Evolutionary conservation across 2,329 filamentous ascomycete species (phyloP).

Genomic region (Aspergillus phoenicis): DNA sequence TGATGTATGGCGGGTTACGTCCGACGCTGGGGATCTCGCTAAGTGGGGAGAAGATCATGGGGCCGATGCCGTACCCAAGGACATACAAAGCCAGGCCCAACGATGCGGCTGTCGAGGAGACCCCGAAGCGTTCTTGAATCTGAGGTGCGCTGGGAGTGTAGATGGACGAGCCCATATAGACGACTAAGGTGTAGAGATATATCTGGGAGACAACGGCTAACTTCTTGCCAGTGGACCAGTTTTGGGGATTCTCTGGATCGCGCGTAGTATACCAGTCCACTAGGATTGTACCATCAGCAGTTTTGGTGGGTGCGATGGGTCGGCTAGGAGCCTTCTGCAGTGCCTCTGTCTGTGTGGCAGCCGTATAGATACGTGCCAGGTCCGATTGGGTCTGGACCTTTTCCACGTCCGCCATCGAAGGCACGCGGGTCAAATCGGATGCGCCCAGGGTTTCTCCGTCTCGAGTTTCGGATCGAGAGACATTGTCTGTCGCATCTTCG

Average conservation of each 20-base stretch:
- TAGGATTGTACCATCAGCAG: constrained; percentile 5
- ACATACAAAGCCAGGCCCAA: constrained; percentile 7
- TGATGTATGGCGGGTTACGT: constrained; percentile 9
- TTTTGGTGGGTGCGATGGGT: constrained; percentile 6
- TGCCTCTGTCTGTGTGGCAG: constrained; percentile 6
- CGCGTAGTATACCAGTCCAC: constrained; percentile 7
- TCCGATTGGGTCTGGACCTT: constrained; percentile 6
- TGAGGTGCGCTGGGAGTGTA: constrained; percentile 2
- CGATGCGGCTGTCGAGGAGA: constrained; percentile 4
- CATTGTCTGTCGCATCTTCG: neutral
- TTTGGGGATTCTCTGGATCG: constrained; percentile 11
- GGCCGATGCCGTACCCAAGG: constrained; percentile 9
- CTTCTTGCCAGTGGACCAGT: constrained; percentile 5
- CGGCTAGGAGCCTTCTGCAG: constrained; percentile 3
- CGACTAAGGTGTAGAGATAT: constrained; percentile 9
- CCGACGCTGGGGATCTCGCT: constrained; percentile 8
- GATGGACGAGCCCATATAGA: constrained; percentile 14
- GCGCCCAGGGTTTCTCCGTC: neutral
- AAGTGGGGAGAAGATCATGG: constrained; percentile 9
- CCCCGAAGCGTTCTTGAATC: neutral
- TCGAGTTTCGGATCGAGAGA: neutral
- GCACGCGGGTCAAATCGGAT: neutral
- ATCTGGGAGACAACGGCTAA: constrained; percentile 2
- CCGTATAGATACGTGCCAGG: constrained; percentile 1
- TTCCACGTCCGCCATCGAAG: constrained; percentile 5